These are phyloP conservation scores for Ulmus americana DNA, from an alignment of 331 rosid species.

Conservation along the genomic window DNA sequence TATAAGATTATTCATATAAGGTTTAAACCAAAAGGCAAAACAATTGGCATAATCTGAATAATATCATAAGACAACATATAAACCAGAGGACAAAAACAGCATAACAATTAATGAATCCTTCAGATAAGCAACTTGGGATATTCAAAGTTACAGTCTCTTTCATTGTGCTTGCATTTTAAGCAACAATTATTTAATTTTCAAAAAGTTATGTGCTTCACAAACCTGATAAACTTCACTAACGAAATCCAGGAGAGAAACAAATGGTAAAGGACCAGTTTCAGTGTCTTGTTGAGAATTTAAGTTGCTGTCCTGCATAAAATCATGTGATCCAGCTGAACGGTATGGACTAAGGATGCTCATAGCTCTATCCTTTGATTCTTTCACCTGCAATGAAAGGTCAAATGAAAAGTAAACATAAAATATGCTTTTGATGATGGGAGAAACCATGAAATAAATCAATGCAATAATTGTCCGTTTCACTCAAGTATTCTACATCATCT, in stretches of 20 bases:
- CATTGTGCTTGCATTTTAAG: background rate
- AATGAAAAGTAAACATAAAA: constrained; percentile 4
- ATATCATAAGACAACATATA: too few species aligned
- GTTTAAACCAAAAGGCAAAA: background rate
- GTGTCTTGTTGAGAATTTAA: constrained; percentile 44
- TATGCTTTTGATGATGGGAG: constrained; percentile 6
- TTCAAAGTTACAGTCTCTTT: background rate
- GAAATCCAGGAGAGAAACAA: constrained; percentile 81
- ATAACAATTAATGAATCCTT: background rate
- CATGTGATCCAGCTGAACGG: constrained; percentile 62
- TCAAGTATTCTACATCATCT: constrained; percentile 1
- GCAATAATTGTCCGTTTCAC: background rate
- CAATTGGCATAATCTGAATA: background rate
- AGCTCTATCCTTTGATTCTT: constrained; percentile 85
- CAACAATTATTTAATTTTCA: background rate
- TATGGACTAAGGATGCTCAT: constrained; percentile 79
- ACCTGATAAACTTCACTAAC: constrained; percentile 93
- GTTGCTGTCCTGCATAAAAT: constrained; percentile 46
- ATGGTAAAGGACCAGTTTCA: constrained; percentile 45
- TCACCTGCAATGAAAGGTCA: constrained; percentile 46
- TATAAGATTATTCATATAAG: background rate
- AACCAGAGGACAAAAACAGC: background rate
- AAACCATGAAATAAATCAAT: background rate
- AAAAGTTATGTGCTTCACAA: constrained; percentile 26
- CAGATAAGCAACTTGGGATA: background rate